Evolutionary conservation across 2,329 filamentous ascomycete genomes (phyloP).

Genomic region (Erysiphe neolycopersici): DNA sequence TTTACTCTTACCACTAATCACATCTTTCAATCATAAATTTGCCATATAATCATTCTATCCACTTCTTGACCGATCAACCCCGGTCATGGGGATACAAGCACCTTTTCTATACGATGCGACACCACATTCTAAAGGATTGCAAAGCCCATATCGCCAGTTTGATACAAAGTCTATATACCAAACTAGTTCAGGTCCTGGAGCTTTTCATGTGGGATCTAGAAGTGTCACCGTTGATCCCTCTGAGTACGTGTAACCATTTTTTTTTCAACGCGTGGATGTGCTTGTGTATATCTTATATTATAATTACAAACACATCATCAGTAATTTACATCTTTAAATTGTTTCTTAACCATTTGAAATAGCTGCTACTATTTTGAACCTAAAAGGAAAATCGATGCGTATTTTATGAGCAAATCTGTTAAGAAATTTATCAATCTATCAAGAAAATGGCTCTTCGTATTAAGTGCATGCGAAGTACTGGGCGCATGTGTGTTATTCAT

Average conservation of each 20-base stretch:
- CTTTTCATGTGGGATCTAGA: conserved; percentile 37
- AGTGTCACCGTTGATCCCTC: too few relatives aligned
- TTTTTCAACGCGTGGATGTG: not conserved
- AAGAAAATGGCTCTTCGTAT: conserved; percentile 38
- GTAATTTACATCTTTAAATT: too few relatives aligned
- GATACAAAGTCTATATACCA: conserved; percentile 70
- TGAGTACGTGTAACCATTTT: conserved; percentile 29
- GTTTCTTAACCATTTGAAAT: not conserved
- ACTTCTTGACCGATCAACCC: not conserved
- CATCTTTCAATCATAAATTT: too few relatives aligned
- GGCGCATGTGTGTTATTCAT: conserved; percentile 45
- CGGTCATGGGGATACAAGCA: conserved; percentile 21
- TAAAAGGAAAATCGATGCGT: conserved; percentile 31
- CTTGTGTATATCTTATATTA: too few relatives aligned
- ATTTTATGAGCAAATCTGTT: conserved; percentile 39
- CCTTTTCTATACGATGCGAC: conserved; percentile 46
- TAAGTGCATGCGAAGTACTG: conserved; percentile 40
- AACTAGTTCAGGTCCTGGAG: conserved; percentile 42
- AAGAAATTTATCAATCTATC: conserved; percentile 46
- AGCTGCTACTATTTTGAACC: conserved; percentile 32
- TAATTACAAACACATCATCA: too few relatives aligned
- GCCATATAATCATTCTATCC: too few relatives aligned
- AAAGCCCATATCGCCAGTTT: conserved; percentile 33
- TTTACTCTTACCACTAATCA: too few relatives aligned
- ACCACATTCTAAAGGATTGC: conserved; percentile 16